These are phyloP conservation scores for Globisporangium mamillatum DNA, from an alignment of 352 stramenopile genomes.

Conservation along the genomic window DNA sequence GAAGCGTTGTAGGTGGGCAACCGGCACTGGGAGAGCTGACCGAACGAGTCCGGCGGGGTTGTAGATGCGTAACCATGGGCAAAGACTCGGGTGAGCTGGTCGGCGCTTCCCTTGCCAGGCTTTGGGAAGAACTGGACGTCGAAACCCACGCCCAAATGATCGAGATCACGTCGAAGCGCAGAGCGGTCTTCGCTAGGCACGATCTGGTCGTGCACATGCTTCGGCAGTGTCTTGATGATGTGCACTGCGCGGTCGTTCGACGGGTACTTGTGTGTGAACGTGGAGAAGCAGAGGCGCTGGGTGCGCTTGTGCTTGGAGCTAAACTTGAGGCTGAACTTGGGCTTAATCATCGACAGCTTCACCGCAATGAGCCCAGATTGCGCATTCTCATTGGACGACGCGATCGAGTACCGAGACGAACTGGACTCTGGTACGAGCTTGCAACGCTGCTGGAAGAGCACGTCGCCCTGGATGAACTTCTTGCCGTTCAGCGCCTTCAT, in stretches of 20 bases:
- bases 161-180: slow-evolving; percentile 35
- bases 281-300: slow-evolving; percentile 54
- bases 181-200: slow-evolving; percentile 33
- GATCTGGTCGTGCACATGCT: slow-evolving; percentile 38
- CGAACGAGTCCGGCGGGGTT: slow-evolving; percentile 29
- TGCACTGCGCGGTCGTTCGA: slow-evolving; percentile 46
- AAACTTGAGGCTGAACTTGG: slow-evolving; percentile 26
- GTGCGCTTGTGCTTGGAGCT: slow-evolving; percentile 39
- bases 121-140: slow-evolving; percentile 36
- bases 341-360: slow-evolving; percentile 34
- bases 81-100: slow-evolving; percentile 42
- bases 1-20: slow-evolving; percentile 1
- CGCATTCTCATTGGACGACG: background rate
- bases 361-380: slow-evolving; percentile 35
- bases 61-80: slow-evolving; percentile 46
- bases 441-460: slow-evolving; percentile 45
- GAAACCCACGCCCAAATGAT: slow-evolving; percentile 54
- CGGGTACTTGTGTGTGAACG: slow-evolving; percentile 34
- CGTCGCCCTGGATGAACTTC: slow-evolving; percentile 41
- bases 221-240: slow-evolving; percentile 64
- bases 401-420: background rate
- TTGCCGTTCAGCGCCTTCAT: slow-evolving; percentile 50
- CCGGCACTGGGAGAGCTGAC: slow-evolving; percentile 18
- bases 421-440: slow-evolving; percentile 22
- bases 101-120: slow-evolving; percentile 23